Evolutionary conservation across 257 asterid genomes (phyloP).

Genomic region (Buddleja alternifolia): DNA sequence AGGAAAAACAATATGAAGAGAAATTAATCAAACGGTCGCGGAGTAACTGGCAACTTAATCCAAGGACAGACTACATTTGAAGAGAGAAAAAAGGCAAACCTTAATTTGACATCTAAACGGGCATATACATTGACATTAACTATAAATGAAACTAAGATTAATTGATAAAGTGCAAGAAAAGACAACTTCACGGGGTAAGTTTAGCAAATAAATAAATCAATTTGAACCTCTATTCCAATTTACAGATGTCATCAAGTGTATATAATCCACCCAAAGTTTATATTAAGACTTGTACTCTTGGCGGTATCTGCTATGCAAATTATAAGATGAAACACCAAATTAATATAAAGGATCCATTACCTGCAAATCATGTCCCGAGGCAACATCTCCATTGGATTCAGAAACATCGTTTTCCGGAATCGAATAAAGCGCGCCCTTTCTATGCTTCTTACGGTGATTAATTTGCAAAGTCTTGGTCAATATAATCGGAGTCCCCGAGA

Average conservation of each 20-base stretch:
- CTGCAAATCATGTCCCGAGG: conserved; percentile 62
- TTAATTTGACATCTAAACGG: too few species aligned
- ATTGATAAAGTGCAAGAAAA: neutral
- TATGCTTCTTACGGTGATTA: conserved; percentile 60
- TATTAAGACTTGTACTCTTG: too few species aligned
- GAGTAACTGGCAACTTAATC: too few species aligned
- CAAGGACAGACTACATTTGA: too few species aligned
- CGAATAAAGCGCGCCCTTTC: conserved; percentile 59
- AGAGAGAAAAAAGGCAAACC: too few species aligned
- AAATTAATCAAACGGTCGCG: too few species aligned
- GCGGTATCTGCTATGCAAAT: too few species aligned
- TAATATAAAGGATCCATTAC: conserved; percentile 32
- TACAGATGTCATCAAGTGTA: too few species aligned
- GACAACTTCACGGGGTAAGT: neutral
- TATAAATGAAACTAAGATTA: neutral
- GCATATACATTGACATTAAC: neutral
- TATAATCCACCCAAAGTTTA: too few species aligned
- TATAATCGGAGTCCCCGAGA: conserved; percentile 74
- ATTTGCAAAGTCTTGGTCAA: conserved; percentile 76
- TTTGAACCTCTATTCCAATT: neutral
- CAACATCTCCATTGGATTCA: conserved; percentile 46
- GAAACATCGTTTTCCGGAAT: conserved; percentile 69
- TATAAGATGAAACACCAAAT: too few species aligned
- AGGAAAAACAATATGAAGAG: too few species aligned
- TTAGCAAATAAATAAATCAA: neutral